A percentile compares a stretch with the other conserved stretches of the same genome.
These are phyloP conservation scores for Thecaphora frezii DNA, from an alignment of 1,284 basidiomycete species.

Conservation along the genomic window DNA sequence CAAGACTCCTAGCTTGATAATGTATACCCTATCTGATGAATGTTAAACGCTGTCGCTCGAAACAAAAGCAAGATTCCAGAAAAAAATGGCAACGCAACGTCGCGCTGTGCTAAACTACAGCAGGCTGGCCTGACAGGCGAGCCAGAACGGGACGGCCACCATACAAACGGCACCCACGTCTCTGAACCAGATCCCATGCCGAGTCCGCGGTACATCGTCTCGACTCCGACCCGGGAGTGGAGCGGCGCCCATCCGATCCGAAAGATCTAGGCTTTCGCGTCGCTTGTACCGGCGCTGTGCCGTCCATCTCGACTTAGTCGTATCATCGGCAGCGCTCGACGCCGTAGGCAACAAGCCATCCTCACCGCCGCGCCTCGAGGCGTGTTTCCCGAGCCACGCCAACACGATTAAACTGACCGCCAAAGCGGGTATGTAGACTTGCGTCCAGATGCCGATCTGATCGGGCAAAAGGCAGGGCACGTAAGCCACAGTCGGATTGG, in stretches of 20 bases:
- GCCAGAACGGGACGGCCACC: slow-evolving; percentile 35
- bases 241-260: no score
- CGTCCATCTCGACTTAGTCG: background rate
- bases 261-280: background rate
- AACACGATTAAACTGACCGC: slow-evolving; percentile 14
- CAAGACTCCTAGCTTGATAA: no score
- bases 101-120: no score
- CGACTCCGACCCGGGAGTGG: no score
- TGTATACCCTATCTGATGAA: no score
- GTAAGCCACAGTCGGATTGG: slow-evolving; percentile 16
- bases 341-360: no score
- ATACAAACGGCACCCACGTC: slow-evolving; percentile 23
- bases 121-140: slow-evolving; percentile 25
- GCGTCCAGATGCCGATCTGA: slow-evolving; percentile 45
- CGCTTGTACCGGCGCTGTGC: background rate
- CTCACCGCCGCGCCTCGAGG: no score
- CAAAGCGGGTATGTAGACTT: slow-evolving; percentile 31
- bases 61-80: no score
- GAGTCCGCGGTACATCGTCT: background rate
- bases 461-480: slow-evolving; percentile 45
- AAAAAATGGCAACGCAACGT: no score
- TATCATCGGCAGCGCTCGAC: slow-evolving; percentile 17
- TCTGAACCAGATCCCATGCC: slow-evolving; percentile 6
- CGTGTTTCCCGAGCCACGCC: background rate
- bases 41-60: no score